Conservation (phyloP, 2,329 filamentous ascomycete species). For the Fusarium sp. region DNA sequence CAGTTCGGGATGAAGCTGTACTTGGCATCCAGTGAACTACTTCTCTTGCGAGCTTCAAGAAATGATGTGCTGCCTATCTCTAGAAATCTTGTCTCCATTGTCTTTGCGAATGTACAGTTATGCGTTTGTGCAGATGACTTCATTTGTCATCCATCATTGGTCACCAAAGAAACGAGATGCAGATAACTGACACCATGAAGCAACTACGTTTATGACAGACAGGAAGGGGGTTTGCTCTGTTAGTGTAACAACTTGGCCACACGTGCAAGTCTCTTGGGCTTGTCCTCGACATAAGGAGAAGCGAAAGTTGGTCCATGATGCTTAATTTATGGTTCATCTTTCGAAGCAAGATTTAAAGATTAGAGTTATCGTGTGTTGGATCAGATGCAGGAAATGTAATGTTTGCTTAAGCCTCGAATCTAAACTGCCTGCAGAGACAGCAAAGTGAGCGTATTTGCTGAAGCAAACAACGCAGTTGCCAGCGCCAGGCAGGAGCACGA, state of each 20-base stretch:
- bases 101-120: accelerated
- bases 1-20: background rate
- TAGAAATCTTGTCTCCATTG: accelerated
- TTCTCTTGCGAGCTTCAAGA: background rate
- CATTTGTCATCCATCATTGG: accelerated
- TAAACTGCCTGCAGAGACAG: too few species aligned
- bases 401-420: background rate
- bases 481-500: background rate
- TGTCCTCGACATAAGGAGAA: accelerated
- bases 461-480: background rate
- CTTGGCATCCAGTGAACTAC: accelerated
- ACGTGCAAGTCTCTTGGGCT: accelerated
- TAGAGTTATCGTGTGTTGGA: background rate
- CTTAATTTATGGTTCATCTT: background rate
- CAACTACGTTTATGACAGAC: accelerated
- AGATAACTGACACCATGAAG: background rate
- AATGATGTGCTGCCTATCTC: too few species aligned
- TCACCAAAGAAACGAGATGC: background rate
- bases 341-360: background rate
- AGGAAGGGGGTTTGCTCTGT: background rate
- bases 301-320: background rate
- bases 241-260: background rate
- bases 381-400: accelerated
- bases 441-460: background rate
- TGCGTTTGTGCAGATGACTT: background rate